Evolutionary conservation across 441 rosid species (phyloP).

Genomic region (Aleurites moluccanus): DNA sequence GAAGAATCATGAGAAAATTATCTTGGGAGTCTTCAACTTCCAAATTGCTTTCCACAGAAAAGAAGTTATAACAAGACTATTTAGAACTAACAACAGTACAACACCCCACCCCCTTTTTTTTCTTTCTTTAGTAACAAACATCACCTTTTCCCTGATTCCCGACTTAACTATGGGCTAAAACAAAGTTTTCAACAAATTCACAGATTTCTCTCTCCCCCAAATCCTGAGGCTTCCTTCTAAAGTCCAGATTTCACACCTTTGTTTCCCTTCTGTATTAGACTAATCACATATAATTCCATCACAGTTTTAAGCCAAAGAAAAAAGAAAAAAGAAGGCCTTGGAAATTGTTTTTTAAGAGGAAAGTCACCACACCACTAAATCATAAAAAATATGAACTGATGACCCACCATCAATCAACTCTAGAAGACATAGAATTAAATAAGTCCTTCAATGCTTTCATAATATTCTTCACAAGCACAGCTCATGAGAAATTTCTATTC

Average conservation of each 20-base stretch:
- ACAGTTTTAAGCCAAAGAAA: background rate
- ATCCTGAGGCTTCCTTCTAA: background rate
- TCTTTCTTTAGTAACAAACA: background rate
- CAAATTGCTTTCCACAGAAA: background rate
- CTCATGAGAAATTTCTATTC: background rate
- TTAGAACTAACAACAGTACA: background rate
- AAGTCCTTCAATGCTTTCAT: background rate
- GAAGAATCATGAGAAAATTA: background rate
- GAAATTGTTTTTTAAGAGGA: background rate
- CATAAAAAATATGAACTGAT: background rate
- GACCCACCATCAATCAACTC: too few species aligned
- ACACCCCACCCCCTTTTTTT: background rate
- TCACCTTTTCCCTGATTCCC: background rate
- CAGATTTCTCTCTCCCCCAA: background rate
- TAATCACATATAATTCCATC: too few species aligned
- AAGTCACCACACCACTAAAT: background rate
- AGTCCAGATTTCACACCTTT: background rate
- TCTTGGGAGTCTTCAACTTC: background rate
- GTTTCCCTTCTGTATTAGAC: background rate
- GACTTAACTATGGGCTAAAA: background rate
- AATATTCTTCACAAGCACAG: background rate
- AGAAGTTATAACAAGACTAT: background rate
- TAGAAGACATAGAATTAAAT: too few species aligned
- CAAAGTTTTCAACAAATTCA: background rate
- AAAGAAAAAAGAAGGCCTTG: background rate